Base-by-base conservation (phyloP, 148 eudicot species). In the Silene latifolia region DNA sequence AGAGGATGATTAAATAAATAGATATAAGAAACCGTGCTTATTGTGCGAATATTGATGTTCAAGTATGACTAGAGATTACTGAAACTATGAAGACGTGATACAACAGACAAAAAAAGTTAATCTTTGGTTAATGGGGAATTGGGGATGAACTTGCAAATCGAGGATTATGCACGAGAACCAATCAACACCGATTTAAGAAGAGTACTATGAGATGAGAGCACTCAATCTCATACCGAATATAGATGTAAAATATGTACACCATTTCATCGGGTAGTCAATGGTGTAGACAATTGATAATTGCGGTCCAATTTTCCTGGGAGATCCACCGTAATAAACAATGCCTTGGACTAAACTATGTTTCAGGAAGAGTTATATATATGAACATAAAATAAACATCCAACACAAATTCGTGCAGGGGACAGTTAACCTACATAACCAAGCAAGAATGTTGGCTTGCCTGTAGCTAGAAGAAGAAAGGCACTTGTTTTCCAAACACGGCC, bases 391-490 rank as follows among this genome's bases (percentile, higher is more conserved):
- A 69, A 54, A 35, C 65, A 46, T 59, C 21, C 25, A 67, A 61
- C 63, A 58, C 20, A 60, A 53, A 47, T 59, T 63, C n/a, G 62
- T 80, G 80, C 72, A 72, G 80, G 83, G 77, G 51, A 68, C 72
- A 72, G 60, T 51, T 72, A 70, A 70, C 80, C 80, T 67, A 80
- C 80, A 80, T 57, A 76, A 73, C 42, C 73, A 80, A 72, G 63
- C 76, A 72, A 60, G 74, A 65, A 32, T 76, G 74, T 71, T 44
- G 56, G 59, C 74, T 80, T 73, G 83, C 69, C 77, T 76, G 63
- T 67, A 61, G 46, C 72, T 61, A 72, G 70, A 72, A 72, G 53
- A 76, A 76, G 76, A 76, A 80, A 76, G 73, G 67, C 61, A 42
- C 77, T 48, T 46, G 35, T 59, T 77, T 73, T 61, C 80, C 66